Evolutionary conservation across 768 basidiomycete genomes (phyloP), one percentile per base, ranked within the genome.

Genomic region (Tylopilus plumbeoviolaceoides): DNA sequence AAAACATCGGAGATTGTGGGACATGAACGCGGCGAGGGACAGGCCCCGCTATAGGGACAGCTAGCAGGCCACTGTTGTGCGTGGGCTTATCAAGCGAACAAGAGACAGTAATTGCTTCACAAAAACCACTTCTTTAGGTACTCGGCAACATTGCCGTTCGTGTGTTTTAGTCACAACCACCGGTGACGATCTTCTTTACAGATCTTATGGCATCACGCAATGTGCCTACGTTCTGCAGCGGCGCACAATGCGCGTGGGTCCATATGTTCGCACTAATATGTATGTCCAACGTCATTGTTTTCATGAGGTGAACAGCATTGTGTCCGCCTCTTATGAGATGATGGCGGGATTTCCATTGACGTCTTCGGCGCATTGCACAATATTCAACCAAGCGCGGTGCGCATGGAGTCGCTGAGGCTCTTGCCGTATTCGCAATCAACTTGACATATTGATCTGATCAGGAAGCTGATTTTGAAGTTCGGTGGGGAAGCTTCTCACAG

Each of bases 1-100:
- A 53, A 65, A 73, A 39, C 78, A 81, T 54, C 70, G 83, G 21
- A 73, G 74, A 58, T 64, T 78, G 41, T 83, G 83, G 83, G 77
- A 80, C 49, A 60, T 64, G 46, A 78, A 76, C 58, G 55, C 71
- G 11, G 62, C 70, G 45, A 73, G 81, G 55, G 71, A 78, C 33
- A 61, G 56, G 21, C 66, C 63, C 14, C 67, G 55, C 18, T 42
- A 53, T 46, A 65, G 59, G 49, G 40, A 54, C 39, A 46, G 39
- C 51, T 69, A 70, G 59, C 36, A 17, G 28, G 36, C 30, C 41
- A 30, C 20, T 54, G 33, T 20, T 30, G 17, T 55, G 45, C 48
- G 38, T 28, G 21, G 48, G 44, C 55, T 60, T 43, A 48, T 31
- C 33, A 45, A 51, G 47, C 42, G 18, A 45, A 39, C 35, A 57